A percentile compares a stretch with the other conserved stretches of the same genome.
These are phyloP conservation scores for Talaromyces sp. DNA, from an alignment of 2,329 filamentous ascomycete species.

Conservation along the genomic window DNA sequence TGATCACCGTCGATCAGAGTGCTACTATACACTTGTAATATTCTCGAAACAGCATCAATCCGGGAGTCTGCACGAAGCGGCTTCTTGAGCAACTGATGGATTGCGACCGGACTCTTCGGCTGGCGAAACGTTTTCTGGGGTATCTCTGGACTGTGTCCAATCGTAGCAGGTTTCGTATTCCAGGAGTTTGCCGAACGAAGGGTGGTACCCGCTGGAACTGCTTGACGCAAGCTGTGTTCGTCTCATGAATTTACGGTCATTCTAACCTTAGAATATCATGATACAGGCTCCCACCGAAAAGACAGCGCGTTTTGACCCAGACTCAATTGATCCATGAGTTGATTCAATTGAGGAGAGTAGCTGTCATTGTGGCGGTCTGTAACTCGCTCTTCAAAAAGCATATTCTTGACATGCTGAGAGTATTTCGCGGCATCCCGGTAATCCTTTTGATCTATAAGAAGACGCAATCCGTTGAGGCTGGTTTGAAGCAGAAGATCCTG, in stretches of 20 bases:
- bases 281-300: neutral
- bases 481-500: conserved; percentile 32
- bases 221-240: neutral
- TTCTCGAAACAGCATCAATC: neutral
- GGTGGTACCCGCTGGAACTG: neutral
- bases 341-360: conserved; percentile 24
- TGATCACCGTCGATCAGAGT: neutral
- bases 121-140: neutral
- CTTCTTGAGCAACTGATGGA: neutral
- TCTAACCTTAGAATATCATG: neutral
- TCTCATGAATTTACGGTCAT: neutral
- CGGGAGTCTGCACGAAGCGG: neutral
- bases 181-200: neutral
- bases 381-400: conserved; percentile 27
- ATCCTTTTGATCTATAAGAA: conserved; percentile 34
- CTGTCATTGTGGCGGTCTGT: conserved; percentile 19
- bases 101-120: neutral
- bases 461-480: conserved; percentile 38
- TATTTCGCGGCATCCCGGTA: conserved; percentile 30
- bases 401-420: conserved; percentile 30
- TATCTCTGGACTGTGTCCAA: neutral
- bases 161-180: neutral
- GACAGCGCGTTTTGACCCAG: conserved; percentile 18
- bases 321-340: conserved; percentile 27
- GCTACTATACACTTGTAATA: neutral